Base-by-base conservation (phyloP, 805 yeast species). In the Yarrowia bubula region DNA sequence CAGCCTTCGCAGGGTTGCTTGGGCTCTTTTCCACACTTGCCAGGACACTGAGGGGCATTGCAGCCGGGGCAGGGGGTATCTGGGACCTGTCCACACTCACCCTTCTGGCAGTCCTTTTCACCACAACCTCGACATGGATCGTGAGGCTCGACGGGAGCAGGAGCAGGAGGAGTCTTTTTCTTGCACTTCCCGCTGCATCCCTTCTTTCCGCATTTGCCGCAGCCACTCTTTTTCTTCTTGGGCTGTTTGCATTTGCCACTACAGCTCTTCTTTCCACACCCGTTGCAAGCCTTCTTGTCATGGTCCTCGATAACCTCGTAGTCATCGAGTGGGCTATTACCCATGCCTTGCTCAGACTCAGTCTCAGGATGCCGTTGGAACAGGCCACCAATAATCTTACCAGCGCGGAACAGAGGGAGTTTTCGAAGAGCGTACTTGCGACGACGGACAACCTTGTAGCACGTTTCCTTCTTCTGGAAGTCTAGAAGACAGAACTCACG, bases 391-490 rank as follows among this genome's bases (percentile, higher is more conserved):
- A 58, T 37, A 9, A 58, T 44, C 51, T 58, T 42, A 7, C 64
- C 51, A 4, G 50, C 64, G 3, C 51, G 42, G 43, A 58, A 58
- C 18, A 58, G 32, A 13, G 64, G 64, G 18, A 58, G 41, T 15
- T 58, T 42, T 11, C 64, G 64, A 6, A 58, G 64, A 8, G 51
- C 64, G 28, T 43, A 58, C 42, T 58, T 58, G 17, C 64, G 50
- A n/a, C 64, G 50, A n/a, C 64, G 64, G 14, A 44, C 64, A 18
- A 44, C 51, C 51, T 58, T 58, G 51, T 43, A 58, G 43, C 64
- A 58, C 9, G 42, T 43, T 15, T 33, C 42, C 42, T 44, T 33
- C 22, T 37, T 42, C 33, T 33, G 51, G 51, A 44, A 58, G 42
- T 58, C 51, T 13, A 43, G 51, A 13, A 58, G 51, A 33, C 64